Percentiles rank a stretch among this genome's conserved stretches.
phyloP scores from a whole-genome alignment of 2,329 filamentous ascomycete species.

The Plenodomus lindquistii region DNA sequence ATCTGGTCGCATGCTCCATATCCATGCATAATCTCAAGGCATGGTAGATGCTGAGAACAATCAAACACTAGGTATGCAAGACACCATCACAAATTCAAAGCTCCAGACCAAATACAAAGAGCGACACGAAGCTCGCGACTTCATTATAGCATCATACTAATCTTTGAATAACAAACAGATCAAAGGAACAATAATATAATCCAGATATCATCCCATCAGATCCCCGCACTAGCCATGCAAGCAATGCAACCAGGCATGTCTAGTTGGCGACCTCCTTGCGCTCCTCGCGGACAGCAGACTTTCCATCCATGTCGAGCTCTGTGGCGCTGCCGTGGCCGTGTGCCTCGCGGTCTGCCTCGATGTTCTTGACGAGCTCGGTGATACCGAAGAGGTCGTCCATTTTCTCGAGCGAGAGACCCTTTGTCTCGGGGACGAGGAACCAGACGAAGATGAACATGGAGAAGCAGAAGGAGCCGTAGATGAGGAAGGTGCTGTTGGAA shows the following conservation, averaged over 20 bases:
- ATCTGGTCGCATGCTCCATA: too few species aligned
- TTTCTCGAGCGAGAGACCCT: constrained; percentile 65
- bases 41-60: too few species aligned
- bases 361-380: constrained; percentile 51
- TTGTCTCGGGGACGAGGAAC: constrained; percentile 74
- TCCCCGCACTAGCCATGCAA: too few species aligned
- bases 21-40: too few species aligned
- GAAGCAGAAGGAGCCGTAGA: constrained; percentile 69
- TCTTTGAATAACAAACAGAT: constrained; percentile 1
- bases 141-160: constrained; percentile 11
- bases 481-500: constrained; percentile 65
- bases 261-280: constrained; percentile 27
- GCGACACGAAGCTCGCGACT: constrained; percentile 19
- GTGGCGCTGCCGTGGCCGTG: constrained; percentile 16
- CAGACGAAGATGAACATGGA: constrained; percentile 68
- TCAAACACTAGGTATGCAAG: too few species aligned
- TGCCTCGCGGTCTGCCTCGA: constrained; percentile 37
- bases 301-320: constrained; percentile 37
- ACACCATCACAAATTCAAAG: neutral
- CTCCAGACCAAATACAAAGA: constrained; percentile 17
- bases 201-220: neutral
- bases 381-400: constrained; percentile 70
- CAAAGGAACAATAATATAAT: neutral
- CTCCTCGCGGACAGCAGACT: constrained; percentile 31
- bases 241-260: too few species aligned